Percentiles rank a stretch among this genome's conserved stretches.
These are phyloP conservation scores for Aspergillus flavus DNA, from an alignment of 2,329 filamentous ascomycete genomes.

Conservation along the genomic window DNA sequence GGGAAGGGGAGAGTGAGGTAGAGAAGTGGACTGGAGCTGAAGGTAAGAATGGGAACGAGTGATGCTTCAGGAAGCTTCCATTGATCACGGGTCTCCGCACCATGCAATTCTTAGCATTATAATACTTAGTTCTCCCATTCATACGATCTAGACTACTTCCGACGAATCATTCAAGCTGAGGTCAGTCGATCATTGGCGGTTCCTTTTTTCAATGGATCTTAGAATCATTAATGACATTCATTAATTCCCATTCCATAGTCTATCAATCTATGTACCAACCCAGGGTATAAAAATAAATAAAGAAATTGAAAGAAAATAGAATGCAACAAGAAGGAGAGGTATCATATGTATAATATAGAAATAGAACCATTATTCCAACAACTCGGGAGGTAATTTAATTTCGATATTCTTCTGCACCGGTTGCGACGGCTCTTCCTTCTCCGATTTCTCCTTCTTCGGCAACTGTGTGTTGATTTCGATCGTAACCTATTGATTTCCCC, in stretches of 20 bases:
- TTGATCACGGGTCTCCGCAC: slow-evolving; percentile 16
- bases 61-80: slow-evolving; percentile 47
- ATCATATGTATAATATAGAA: not conserved
- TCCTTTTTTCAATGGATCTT: not conserved
- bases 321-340: not conserved
- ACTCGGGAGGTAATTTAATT: slow-evolving; percentile 29
- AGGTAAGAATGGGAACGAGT: slow-evolving; percentile 9
- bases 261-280: not conserved
- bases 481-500: slow-evolving; percentile 36
- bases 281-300: not conserved
- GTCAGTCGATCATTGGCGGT: not conserved
- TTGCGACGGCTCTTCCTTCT: slow-evolving; percentile 11
- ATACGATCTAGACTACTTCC: not conserved
- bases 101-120: not conserved
- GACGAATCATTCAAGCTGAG: not conserved
- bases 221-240: not conserved
- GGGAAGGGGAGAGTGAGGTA: slow-evolving; percentile 11
- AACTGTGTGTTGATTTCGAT: slow-evolving; percentile 52
- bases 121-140: not conserved
- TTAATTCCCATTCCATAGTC: not conserved
- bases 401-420: slow-evolving; percentile 22
- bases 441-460: slow-evolving; percentile 39
- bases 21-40: slow-evolving; percentile 5
- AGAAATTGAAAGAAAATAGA: not conserved
- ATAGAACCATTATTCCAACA: slow-evolving; percentile 23